Base-by-base conservation (phyloP, 106 monocot genomes). In the Allium sativum region DNA sequence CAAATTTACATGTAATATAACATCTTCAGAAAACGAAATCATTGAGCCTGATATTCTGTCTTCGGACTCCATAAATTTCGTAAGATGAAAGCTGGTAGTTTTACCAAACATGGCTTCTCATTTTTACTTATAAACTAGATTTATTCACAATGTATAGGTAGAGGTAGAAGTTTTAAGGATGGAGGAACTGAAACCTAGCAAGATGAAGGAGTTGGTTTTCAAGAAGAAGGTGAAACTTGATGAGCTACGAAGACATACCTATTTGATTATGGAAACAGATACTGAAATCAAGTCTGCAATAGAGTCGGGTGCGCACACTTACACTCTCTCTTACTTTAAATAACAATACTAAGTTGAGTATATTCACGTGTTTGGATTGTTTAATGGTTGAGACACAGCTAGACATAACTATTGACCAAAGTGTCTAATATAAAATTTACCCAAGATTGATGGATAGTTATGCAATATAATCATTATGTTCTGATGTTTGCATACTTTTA, bases 1-100 rank as follows among this genome's bases (percentile, higher is more conserved):
- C 44, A 80, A 65, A 46, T 65, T 85, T 10, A 85, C 85, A 44
- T 66, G 81, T 31, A 87, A 87, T 51, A 79, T 87, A 52, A 82
- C 82, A 77, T 76, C 87, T 50, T 73, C 79, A 46, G 87, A 87
- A 61, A 31, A 82, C 55, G 87, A 87, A 65, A 77, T 87, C 5
- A 82, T 71, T 44, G 87, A 82, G 53, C 57, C 87, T 6, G 52
- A 66, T 47, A 53, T 52, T 55, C 79, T 87, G 1, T 82, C 87
- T 42, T n/a, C 60, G 18, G 70, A 72, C 41, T 70, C 65, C 61
- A 76, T 87, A 22, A 73, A 79, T 72, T 55, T 65, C 61, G 87
- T 86, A 53, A 72, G 81, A 73, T 42, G 18, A 40, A 41, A 55
- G 41, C n/a, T n/a, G n/a, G n/a, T n/a, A n/a, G n/a, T 59, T 42